phyloP scores from a whole-genome alignment of 192 early-diverging fungal genomes.

The Backusella australiensis region DNA sequence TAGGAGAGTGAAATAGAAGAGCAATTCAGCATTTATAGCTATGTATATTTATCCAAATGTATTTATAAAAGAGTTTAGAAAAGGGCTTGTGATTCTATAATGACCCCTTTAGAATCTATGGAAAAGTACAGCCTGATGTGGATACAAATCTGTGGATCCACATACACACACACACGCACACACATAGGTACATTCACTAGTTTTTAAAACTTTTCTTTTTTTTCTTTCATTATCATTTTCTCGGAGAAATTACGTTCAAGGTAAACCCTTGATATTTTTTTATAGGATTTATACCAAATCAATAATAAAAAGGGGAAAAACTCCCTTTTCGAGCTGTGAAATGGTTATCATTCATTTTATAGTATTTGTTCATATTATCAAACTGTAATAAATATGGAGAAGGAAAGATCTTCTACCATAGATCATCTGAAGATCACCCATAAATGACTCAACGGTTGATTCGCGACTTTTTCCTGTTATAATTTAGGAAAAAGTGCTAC shows the following conservation, averaged over 20 bases:
- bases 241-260: slow-evolving; percentile 2
- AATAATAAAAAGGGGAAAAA: slow-evolving; percentile 1
- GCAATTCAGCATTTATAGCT: background rate
- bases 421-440: background rate
- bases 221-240: slow-evolving; percentile 8
- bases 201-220: background rate
- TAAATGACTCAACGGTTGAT: background rate
- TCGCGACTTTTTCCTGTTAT: background rate
- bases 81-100: slow-evolving; percentile 4
- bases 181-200: slow-evolving; percentile 1
- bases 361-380: background rate
- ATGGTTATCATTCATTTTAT: background rate
- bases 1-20: background rate
- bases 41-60: background rate
- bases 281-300: slow-evolving; percentile 3
- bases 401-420: background rate
- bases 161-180: background rate
- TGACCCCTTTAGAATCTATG: slow-evolving; percentile 5
- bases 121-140: slow-evolving; percentile 1
- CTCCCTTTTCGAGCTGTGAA: background rate
- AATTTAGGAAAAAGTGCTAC: background rate
- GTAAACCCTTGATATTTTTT: slow-evolving; percentile 2
- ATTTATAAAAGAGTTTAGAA: slow-evolving; percentile 6
- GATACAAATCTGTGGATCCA: background rate
- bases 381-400: background rate